phyloP scores from a whole-genome alignment of 352 stramenopile species.

The Pythium vanterpoolii region DNA sequence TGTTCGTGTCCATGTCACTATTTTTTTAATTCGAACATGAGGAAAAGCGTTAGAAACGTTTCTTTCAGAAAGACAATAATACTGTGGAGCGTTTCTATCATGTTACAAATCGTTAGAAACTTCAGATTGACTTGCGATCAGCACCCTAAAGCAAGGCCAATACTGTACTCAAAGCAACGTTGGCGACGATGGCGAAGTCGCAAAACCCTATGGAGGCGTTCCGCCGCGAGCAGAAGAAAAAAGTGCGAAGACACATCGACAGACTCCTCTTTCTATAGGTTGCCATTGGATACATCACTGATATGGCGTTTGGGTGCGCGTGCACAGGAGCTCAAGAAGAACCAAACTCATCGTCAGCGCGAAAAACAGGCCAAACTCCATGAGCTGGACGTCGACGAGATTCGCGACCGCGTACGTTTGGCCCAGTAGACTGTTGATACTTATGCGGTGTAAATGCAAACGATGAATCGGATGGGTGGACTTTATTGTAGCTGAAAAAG shows the following conservation, averaged over 20 bases:
- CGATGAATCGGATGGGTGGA: not conserved
- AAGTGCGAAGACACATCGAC: constrained; percentile 28
- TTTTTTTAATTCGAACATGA: too few species aligned
- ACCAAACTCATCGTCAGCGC: constrained; percentile 52
- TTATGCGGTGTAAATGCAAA: too few species aligned
- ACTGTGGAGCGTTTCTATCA: too few species aligned
- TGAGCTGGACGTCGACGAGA: constrained; percentile 50
- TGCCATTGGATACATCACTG: not conserved
- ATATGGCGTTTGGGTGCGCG: not conserved
- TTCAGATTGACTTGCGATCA: not conserved
- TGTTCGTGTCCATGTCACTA: too few species aligned
- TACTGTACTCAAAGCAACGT: too few species aligned
- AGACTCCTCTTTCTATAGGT: not conserved
- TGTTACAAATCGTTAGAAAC: too few species aligned
- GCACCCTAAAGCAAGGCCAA: not conserved
- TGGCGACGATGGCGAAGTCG: constrained; percentile 45
- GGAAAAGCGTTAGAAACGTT: constrained; percentile 1
- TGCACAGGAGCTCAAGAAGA: constrained; percentile 69
- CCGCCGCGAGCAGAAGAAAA: constrained; percentile 80
- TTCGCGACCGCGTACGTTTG: constrained; percentile 37
- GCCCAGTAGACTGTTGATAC: not conserved
- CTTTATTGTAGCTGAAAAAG: constrained; percentile 42
- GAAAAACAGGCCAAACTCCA: constrained; percentile 58
- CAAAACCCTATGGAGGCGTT: constrained; percentile 73
- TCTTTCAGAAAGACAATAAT: not conserved